Conservation (phyloP, 345 rosid species). For the Eucalyptus pumila region DNA sequence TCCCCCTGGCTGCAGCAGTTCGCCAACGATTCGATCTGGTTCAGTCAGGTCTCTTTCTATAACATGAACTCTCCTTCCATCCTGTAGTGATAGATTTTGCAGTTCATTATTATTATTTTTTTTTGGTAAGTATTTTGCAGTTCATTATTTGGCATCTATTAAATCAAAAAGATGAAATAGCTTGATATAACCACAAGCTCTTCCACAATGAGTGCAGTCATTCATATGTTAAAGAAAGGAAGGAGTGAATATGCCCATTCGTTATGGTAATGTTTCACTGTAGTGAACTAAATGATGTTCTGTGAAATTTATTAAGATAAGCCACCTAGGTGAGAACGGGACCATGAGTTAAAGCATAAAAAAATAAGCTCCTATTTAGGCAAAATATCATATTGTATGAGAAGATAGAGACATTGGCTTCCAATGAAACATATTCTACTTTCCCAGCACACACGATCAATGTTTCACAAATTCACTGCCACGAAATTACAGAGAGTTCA, state of each 20-base stretch:
- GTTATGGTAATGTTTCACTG: background rate
- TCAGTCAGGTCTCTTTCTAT: constrained; percentile 12
- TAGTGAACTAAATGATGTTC: background rate
- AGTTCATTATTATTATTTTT: background rate
- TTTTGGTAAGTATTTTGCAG: no score
- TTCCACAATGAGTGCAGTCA: background rate
- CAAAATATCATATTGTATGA: background rate
- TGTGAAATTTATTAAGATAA: background rate
- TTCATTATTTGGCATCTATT: background rate
- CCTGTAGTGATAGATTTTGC: background rate
- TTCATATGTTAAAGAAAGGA: background rate
- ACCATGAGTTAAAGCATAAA: background rate
- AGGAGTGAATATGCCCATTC: background rate
- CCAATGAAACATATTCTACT: background rate
- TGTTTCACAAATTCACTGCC: background rate
- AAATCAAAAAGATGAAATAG: background rate
- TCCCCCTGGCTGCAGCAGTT: constrained; percentile 22
- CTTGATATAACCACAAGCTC: background rate
- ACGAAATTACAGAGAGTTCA: background rate
- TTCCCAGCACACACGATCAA: background rate
- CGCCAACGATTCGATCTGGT: constrained; percentile 15
- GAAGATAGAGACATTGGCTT: background rate
- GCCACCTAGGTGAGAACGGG: background rate
- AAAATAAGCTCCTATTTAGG: background rate
- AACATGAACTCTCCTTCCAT: constrained; percentile 3